A percentile compares a stretch with the other conserved stretches of the same genome.
These are phyloP conservation scores for Jacaranda mimosifolia DNA, from an alignment of 257 asterid genomes.

Conservation along the genomic window DNA sequence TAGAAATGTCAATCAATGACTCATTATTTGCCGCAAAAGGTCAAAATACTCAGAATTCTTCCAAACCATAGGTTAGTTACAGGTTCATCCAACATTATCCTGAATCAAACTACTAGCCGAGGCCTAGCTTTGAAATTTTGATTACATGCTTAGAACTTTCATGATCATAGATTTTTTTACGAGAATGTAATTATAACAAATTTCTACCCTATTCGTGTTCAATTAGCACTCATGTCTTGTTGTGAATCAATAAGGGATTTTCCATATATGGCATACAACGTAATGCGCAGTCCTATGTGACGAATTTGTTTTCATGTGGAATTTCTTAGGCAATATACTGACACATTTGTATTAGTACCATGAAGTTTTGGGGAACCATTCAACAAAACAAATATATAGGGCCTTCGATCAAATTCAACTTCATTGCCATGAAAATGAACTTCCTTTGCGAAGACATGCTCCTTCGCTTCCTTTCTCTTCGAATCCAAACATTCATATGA, in stretches of 20 bases:
- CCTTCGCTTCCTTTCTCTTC: too few species aligned
- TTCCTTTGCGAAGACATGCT: neutral
- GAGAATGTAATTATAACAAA: neutral
- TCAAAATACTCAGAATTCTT: neutral
- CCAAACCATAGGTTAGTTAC: neutral
- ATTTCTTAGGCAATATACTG: neutral
- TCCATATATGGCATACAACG: neutral
- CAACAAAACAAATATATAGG: neutral
- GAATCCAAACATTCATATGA: too few species aligned
- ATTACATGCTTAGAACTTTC: neutral
- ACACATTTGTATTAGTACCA: neutral
- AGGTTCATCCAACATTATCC: neutral
- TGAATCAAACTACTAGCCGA: neutral
- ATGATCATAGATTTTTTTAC: neutral
- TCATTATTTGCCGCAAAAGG: neutral
- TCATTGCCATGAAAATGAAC: neutral
- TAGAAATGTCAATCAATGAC: constrained; percentile 4
- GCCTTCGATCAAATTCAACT: neutral
- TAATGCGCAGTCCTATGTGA: neutral
- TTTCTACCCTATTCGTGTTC: neutral
- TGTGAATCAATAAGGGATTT: neutral
- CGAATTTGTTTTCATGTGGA: neutral
- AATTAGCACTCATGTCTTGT: neutral
- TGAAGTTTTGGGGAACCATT: neutral
- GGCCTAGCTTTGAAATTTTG: neutral